phyloP scores from a whole-genome alignment of 257 asterid genomes.

The Solanum bulbocastanum region DNA sequence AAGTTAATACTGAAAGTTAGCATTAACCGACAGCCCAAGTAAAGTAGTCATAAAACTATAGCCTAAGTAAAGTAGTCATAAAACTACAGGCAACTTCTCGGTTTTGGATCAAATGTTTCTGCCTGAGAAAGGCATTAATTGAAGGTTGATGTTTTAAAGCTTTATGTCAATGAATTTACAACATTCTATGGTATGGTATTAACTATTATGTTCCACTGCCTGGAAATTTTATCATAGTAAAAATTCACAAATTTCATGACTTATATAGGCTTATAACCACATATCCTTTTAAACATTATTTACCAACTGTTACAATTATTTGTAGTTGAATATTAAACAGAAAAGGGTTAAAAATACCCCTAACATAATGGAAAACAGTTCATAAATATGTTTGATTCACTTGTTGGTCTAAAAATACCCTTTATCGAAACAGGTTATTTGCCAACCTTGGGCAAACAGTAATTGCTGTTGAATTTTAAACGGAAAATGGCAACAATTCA shows the following conservation, averaged over 20 bases:
- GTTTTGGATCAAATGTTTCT: neutral
- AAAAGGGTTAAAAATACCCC: too few species aligned
- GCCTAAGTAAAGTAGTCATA: neutral
- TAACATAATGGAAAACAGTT: too few species aligned
- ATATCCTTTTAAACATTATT: too few species aligned
- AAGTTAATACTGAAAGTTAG: neutral
- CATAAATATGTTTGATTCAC: too few species aligned
- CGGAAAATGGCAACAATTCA: too few species aligned
- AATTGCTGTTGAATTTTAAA: neutral
- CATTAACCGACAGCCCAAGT: neutral
- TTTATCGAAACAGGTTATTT: too few species aligned
- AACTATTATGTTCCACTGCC: too few species aligned
- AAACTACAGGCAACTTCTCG: neutral
- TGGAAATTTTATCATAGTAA: too few species aligned
- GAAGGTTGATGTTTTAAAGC: neutral
- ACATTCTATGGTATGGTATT: neutral
- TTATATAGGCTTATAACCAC: too few species aligned
- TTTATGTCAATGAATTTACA: neutral
- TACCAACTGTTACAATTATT: too few species aligned
- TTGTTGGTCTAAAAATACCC: neutral
- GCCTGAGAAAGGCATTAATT: neutral
- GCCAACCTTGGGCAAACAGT: neutral
- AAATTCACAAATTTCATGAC: too few species aligned
- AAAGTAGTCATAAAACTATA: neutral
- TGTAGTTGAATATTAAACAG: too few species aligned